Evolutionary conservation across 2,329 filamentous ascomycete genomes (phyloP).

Genomic region (Fusarium sp.): DNA sequence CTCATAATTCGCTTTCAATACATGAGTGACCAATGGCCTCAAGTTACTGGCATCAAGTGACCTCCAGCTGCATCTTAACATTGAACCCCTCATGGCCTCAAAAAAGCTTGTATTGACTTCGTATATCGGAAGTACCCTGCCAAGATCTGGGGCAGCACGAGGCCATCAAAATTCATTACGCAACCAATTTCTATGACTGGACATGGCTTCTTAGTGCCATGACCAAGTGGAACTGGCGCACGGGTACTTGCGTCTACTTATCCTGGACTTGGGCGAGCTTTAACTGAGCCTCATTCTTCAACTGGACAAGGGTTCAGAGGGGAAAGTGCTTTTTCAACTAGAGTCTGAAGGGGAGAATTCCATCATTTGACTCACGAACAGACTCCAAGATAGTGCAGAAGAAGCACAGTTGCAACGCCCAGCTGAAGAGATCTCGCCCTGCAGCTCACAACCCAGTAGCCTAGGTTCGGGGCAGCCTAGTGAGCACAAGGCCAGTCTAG

Average conservation of each 20-base stretch:
- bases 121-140: constrained; percentile 34
- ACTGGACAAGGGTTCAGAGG: background rate
- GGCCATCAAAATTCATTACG: constrained; percentile 36
- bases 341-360: background rate
- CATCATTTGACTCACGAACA: too few species aligned
- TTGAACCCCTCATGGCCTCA: constrained; percentile 1
- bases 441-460: background rate
- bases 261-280: constrained; percentile 18
- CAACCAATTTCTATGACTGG: constrained; percentile 32
- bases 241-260: constrained; percentile 37
- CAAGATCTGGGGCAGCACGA: constrained; percentile 42
- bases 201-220: constrained; percentile 16
- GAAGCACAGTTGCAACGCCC: background rate
- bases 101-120: constrained; percentile 37
- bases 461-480: constrained; percentile 26
- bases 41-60: constrained; percentile 3
- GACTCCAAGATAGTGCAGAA: background rate
- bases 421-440: background rate
- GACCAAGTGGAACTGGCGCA: constrained; percentile 25
- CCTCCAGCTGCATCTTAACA: background rate
- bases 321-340: background rate
- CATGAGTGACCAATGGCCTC: constrained; percentile 14
- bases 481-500: constrained; percentile 17
- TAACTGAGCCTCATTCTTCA: constrained; percentile 29
- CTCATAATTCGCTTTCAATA: background rate